A percentile compares a stretch with the other conserved stretches of the same genome.
Evolutionary conservation across 441 rosid species (phyloP).

Genomic region (Pelargonium myrrhifolium): DNA sequence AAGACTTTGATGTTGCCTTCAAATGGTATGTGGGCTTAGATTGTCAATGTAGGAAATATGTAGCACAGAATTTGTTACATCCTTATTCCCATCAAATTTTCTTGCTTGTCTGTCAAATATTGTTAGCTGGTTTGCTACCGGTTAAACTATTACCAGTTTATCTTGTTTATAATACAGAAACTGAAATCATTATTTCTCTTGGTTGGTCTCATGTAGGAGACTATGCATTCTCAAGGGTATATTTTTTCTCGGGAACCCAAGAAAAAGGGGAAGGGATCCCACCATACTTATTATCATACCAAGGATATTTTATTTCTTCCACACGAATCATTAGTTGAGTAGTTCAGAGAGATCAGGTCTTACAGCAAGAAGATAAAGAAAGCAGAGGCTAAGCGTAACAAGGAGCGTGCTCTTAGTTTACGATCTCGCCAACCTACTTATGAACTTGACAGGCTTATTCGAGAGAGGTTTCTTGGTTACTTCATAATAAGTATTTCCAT

Average conservation of each 20-base stretch:
- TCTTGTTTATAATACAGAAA: neutral
- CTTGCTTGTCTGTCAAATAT: neutral
- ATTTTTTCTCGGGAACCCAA: constrained; percentile 75
- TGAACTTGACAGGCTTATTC: constrained; percentile 57
- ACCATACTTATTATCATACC: constrained; percentile 85
- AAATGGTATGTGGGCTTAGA: no score
- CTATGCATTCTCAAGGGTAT: constrained; percentile 74
- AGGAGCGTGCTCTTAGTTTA: constrained; percentile 57
- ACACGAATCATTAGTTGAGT: constrained; percentile 79
- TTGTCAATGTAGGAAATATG: no score
- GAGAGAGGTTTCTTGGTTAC: constrained; percentile 52
- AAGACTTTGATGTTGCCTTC: no score
- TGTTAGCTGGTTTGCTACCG: neutral
- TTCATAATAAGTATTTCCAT: neutral
- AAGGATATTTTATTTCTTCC: constrained; percentile 78
- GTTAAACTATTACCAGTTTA: neutral
- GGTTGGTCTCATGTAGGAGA: constrained; percentile 40
- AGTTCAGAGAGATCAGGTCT: constrained; percentile 65
- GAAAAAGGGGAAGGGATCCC: constrained; percentile 85
- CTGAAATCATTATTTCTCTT: neutral
- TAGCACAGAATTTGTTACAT: neutral
- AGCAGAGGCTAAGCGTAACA: constrained; percentile 72
- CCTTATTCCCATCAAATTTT: neutral
- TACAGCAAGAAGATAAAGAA: constrained; percentile 66
- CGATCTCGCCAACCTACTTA: constrained; percentile 60